These are phyloP conservation scores for Aspergillus wentii DNA, from an alignment of 495 filamentous ascomycete species.

Conservation along the genomic window DNA sequence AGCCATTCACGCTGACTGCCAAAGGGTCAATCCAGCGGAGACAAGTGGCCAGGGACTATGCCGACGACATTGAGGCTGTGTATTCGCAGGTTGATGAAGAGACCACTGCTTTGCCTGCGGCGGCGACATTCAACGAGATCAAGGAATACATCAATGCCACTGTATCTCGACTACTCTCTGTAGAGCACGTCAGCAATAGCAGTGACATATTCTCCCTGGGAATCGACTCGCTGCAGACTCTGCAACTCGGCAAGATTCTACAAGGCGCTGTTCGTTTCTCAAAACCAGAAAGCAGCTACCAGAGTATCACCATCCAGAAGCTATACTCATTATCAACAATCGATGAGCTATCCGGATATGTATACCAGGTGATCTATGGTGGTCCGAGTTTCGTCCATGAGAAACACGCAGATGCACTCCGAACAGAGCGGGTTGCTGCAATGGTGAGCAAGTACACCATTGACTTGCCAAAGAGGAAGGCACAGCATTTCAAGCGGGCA, in stretches of 20 bases:
- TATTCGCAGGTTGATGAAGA: slow-evolving; percentile 8
- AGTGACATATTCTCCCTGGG: slow-evolving; percentile 20
- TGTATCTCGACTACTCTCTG: neutral
- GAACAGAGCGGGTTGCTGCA: slow-evolving; percentile 13
- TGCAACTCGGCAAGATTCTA: slow-evolving; percentile 6
- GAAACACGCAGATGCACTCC: slow-evolving; percentile 5
- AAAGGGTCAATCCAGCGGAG: slow-evolving; percentile 45
- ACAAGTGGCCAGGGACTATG: slow-evolving; percentile 17
- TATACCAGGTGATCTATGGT: slow-evolving; percentile 10
- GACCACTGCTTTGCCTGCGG: slow-evolving; percentile 1
- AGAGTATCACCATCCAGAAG: slow-evolving; percentile 3
- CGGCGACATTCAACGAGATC: slow-evolving; percentile 3
- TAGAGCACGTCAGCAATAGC: too few relatives aligned
- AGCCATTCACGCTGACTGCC: slow-evolving; percentile 47
- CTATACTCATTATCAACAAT: slow-evolving; percentile 26
- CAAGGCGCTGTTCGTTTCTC: slow-evolving; percentile 1
- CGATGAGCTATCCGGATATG: slow-evolving; percentile 12
- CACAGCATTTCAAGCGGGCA: too few relatives aligned
- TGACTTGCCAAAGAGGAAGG: slow-evolving; percentile 19
- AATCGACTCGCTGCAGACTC: slow-evolving; percentile 47
- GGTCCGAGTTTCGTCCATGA: slow-evolving; percentile 5
- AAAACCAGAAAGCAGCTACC: neutral
- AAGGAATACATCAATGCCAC: slow-evolving; percentile 4
- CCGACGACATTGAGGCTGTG: slow-evolving; percentile 20
- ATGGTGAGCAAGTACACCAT: slow-evolving; percentile 13